Base-by-base conservation (phyloP, 1,284 basidiomycete genomes). In the Tilletia indica region DNA sequence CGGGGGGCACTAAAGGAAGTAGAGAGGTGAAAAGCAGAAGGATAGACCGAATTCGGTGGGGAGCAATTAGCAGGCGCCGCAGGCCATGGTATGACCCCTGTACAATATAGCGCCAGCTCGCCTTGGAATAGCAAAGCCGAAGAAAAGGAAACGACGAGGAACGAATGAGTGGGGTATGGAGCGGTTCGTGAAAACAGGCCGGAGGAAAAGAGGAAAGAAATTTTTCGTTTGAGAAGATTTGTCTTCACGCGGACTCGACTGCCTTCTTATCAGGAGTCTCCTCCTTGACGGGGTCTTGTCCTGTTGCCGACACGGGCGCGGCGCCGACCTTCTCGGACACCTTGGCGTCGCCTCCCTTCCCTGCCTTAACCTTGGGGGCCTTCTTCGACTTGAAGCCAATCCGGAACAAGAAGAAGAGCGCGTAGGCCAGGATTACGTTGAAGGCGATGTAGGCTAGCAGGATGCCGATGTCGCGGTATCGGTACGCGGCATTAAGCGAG, bases 381-480 rank as follows among this genome's bases (percentile, higher is more conserved):
- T 64, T 64, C 19, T 16, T 3, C 14, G 68, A 48, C 47, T 70
- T 72, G 70, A 61, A 64, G 67, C 45, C 71, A 45, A 58, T 74
- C 67, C 34, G 68, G 68, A 68, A 70, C 49, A 61, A 64, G 70
- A 38, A 83, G 68, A 81, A 81, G 67, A 79, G 69, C 2, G 56
- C 70, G 64, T 76, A 79, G 70, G 72, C 72, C 45, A 78, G 78
- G 12, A 67, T 67, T 16, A 83, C 69, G 75, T 92, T 92, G 85
- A 91, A 88, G 19, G 86, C 77, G 74, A 90, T 87, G 84, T 89
- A 92, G 0, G 85, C 89, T 80, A 87, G 87, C 73, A 92, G 84
- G 67, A 92, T 83, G 25, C 80, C 80, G 21, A 82, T 49, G 70
- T 81, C 73, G n/a, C 80, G 74, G 75, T 72, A 82, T 21, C 72